Base-by-base conservation (phyloP, 2,329 filamentous ascomycete genomes). In the Fusarium oligoseptatum region DNA sequence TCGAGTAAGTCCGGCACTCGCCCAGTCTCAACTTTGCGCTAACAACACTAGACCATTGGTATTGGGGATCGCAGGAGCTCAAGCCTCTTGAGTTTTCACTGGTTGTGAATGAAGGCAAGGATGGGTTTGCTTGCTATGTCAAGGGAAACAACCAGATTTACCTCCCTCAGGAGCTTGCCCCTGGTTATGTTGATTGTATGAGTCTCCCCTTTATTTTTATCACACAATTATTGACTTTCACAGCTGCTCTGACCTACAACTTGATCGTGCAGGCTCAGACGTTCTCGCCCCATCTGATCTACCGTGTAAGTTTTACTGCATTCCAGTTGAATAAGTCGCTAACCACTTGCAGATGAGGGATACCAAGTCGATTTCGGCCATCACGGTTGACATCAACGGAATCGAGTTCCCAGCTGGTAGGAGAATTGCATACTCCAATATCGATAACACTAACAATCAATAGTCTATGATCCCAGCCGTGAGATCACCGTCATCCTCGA, bases 151-250 rank as follows among this genome's bases (percentile, higher is more conserved):
- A 70, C 15, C 67, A 70, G 56, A 67, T 70, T 36, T 67, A 50
- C 63, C 50, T 70, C 10, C 67, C 67, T 20, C 34, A 52, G 4
- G 45, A 63, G 6, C 48, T 70, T 3, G 22, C 64, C 32, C 66
- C 67, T 2, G 67, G 67, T 24, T 70, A 70, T 32, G 63, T 52
- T 14, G 67, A 70, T n/a, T 20, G 67, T 70, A 55, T 37, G 67
- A 24, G 8, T 27, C 15, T 24, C 11, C 11, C 32, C 12, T 17
- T 3, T 22, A 7, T 6, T 29, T 29, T 6, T 3, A 11, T n/a
- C 4, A 24, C 9, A 10, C 20, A 2, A 14, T 60, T n/a, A 12
- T 36, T 60, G 24, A 41, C 11, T 10, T 20, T 27, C 22, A n/a
- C 15, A 61, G 58, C 58, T 24, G 58, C 58, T 6, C 22, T 61